Base-by-base conservation (phyloP, 371 early-diverging fungal species). In the Actinomortierella wolfii region DNA sequence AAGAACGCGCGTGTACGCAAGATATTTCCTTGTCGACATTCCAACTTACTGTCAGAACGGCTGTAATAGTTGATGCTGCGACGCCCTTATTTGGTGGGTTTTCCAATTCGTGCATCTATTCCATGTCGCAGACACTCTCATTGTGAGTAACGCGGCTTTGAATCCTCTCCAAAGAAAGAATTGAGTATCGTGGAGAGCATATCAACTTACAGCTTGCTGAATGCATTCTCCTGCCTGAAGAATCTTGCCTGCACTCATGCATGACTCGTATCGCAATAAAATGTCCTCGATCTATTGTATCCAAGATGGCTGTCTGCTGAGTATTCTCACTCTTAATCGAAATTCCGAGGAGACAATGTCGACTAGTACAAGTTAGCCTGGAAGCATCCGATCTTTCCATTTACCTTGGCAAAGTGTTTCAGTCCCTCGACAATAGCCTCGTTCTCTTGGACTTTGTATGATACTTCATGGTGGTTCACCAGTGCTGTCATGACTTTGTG, bases 171-270 rank as follows among this genome's bases (percentile, higher is more conserved):
- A n/a, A n/a, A n/a, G n/a, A n/a, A n/a, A n/a, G n/a, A n/a, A n/a
- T n/a, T n/a, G n/a, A n/a, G n/a, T n/a, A n/a, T n/a, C n/a, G 34
- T 34, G 34, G 34, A 34, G 4, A 34, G 34, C 11, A 34, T 4
- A 34, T 34, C 14, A 26, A 54, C 63, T 0, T 74, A 74, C 75
- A 23, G 64, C 75, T 48, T 74, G 75, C 58, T 64, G 75, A 13
- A 74, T 67, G 25, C 75, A 74, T 25, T 67, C 64, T 21, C 75
- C 75, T 24, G 75, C 75, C 18, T 67, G 64, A 47, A 67, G 64
- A 39, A 74, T 74, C 28, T 67, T 57, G n/a, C 75, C 75, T 0
- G 75, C 28, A 28, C 64, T 64, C 75, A 74, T 74, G 41, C 40
- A 61, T 4, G 14, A 4, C 46, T 74, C 75, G 47, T 74, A 74